These are phyloP conservation scores for Blastocystis hominis DNA, from an alignment of 352 stramenopile species.

Conservation along the genomic window DNA sequence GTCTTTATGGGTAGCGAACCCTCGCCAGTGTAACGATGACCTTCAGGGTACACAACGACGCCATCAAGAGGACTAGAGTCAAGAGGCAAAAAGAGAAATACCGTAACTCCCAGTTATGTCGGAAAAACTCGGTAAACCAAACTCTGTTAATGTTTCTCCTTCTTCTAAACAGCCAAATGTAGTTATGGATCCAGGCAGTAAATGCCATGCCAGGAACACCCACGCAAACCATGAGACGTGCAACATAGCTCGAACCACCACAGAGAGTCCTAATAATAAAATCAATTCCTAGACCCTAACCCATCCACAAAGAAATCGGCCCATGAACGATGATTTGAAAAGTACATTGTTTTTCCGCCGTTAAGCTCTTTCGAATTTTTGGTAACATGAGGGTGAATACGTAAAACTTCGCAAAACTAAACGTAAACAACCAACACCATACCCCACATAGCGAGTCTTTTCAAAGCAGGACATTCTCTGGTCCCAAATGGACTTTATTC, in stretches of 20 bases:
- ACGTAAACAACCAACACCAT: neutral
- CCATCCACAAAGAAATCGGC: slow-evolving; percentile 55
- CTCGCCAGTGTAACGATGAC: slow-evolving; percentile 35
- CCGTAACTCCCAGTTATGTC: slow-evolving; percentile 24
- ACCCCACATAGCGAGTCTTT: neutral
- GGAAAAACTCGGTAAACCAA: slow-evolving; percentile 49
- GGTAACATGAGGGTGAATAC: slow-evolving; percentile 8
- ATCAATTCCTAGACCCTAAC: neutral
- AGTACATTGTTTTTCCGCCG: slow-evolving; percentile 20
- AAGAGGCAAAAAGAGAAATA: neutral
- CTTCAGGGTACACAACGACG: slow-evolving; percentile 43
- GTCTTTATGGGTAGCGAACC: slow-evolving; percentile 17
- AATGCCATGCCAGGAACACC: slow-evolving; percentile 48
- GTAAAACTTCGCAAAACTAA: slow-evolving; percentile 19
- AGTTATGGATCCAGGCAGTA: slow-evolving; percentile 44
- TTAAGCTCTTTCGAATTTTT: neutral
- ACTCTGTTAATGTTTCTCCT: slow-evolving; percentile 3
- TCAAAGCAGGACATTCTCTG: slow-evolving; percentile 22
- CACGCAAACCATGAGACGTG: slow-evolving; percentile 36
- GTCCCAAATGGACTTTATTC: neutral
- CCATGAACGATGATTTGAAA: slow-evolving; percentile 34
- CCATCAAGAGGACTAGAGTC: neutral
- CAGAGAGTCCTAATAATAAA: slow-evolving; percentile 17
- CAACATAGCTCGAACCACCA: slow-evolving; percentile 27
- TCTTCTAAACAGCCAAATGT: slow-evolving; percentile 45